Evolutionary conservation across 352 stramenopile genomes (phyloP).

Genomic region (Globisporangium abappressorium): DNA sequence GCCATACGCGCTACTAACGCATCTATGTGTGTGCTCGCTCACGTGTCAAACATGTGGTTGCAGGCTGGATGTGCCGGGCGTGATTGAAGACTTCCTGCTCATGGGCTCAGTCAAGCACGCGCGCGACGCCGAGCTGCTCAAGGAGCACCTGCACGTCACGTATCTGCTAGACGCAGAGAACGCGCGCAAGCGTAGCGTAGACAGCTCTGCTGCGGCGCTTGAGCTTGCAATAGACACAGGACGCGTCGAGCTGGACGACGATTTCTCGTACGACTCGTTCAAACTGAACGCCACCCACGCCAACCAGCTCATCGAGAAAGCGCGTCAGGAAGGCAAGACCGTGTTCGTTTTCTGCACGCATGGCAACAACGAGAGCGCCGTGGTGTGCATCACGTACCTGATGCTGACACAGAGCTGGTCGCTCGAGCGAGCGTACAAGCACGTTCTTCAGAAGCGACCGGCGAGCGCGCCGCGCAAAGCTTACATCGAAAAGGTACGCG

Average conservation of each 20-base stretch:
- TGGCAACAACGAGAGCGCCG: constrained; percentile 65
- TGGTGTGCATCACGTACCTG: constrained; percentile 66
- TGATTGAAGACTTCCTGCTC: constrained; percentile 51
- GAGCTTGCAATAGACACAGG: constrained; percentile 30
- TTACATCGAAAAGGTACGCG: constrained; percentile 62
- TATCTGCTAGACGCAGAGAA: constrained; percentile 64
- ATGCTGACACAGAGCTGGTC: constrained; percentile 59
- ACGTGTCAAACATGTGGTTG: neutral
- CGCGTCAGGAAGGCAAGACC: constrained; percentile 36
- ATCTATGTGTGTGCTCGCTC: neutral
- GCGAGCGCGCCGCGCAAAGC: constrained; percentile 55
- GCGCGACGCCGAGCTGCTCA: constrained; percentile 49
- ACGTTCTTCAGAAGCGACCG: constrained; percentile 56
- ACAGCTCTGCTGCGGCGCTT: constrained; percentile 16
- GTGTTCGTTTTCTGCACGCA: constrained; percentile 74
- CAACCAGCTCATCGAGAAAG: constrained; percentile 47
- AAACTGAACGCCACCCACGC: constrained; percentile 33
- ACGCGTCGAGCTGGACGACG: constrained; percentile 61
- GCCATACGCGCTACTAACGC: neutral
- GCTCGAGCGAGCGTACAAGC: constrained; percentile 57
- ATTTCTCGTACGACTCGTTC: constrained; percentile 61
- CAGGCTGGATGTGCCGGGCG: constrained; percentile 61
- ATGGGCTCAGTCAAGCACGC: constrained; percentile 62
- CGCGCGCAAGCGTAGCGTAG: constrained; percentile 42
- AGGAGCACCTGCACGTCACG: constrained; percentile 41